phyloP scores from a whole-genome alignment of 2,329 filamentous ascomycete species.

The Berkeleyomyces rouxiae region DNA sequence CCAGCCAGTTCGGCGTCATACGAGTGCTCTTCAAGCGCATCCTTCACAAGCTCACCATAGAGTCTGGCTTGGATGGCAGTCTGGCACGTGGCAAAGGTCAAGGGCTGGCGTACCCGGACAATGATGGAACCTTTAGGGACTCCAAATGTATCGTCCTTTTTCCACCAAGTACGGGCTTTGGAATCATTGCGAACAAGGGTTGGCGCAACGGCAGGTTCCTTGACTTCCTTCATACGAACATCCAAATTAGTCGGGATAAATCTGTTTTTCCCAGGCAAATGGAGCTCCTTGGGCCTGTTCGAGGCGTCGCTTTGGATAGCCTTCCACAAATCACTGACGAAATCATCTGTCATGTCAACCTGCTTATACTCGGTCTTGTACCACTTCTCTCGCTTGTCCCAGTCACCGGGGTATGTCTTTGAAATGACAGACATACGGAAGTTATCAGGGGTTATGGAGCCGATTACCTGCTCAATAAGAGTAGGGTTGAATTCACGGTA shows the following conservation, averaged over 20 bases:
- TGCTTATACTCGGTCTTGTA: constrained; percentile 89
- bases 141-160: constrained; percentile 98
- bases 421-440: constrained; percentile 73
- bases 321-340: constrained; percentile 52
- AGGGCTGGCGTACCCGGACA: constrained; percentile 61
- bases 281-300: constrained; percentile 51
- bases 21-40: constrained; percentile 80
- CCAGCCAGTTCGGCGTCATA: constrained; percentile 93
- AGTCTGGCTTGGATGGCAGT: constrained; percentile 63
- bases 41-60: constrained; percentile 72
- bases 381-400: constrained; percentile 87
- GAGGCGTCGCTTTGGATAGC: constrained; percentile 42
- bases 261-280: constrained; percentile 83
- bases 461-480: constrained; percentile 58
- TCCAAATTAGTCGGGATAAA: constrained; percentile 89
- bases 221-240: constrained; percentile 85
- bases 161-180: constrained; percentile 76
- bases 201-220: constrained; percentile 55
- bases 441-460: constrained; percentile 69
- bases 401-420: constrained; percentile 66
- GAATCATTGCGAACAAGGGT: constrained; percentile 74
- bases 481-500: constrained; percentile 66
- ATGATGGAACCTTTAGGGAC: constrained; percentile 85
- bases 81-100: constrained; percentile 63
- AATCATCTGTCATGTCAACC: constrained; percentile 60